Evolutionary conservation across 805 yeast species (phyloP).

Genomic region (Candida oleophila): DNA sequence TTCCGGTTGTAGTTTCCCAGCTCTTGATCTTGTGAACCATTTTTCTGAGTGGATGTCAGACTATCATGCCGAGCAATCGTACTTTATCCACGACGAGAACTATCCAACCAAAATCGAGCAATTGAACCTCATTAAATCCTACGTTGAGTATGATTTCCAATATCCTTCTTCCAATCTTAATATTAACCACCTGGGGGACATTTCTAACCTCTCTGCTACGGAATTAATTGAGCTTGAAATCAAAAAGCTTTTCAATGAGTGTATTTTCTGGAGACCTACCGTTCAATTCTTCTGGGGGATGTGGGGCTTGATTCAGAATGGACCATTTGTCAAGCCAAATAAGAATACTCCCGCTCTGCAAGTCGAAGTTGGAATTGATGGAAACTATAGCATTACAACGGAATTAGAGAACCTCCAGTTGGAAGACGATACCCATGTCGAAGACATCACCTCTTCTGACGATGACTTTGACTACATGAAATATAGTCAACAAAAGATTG

Average conservation of each 20-base stretch:
- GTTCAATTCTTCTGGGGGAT: conserved; percentile 80
- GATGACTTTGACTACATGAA: conserved; percentile 78
- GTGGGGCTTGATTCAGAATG: conserved; percentile 90
- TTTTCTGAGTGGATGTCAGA: conserved; percentile 97
- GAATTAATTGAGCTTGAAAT: conserved; percentile 43
- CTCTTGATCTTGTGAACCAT: conserved; percentile 89
- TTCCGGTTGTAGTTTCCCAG: conserved; percentile 86
- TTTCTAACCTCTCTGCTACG: conserved; percentile 12
- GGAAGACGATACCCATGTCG: conserved; percentile 16
- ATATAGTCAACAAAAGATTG: conserved; percentile 74
- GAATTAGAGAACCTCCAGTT: conserved; percentile 43
- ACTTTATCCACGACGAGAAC: conserved; percentile 50
- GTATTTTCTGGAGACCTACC: conserved; percentile 75
- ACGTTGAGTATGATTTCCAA: conserved; percentile 60
- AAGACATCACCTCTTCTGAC: conserved; percentile 37
- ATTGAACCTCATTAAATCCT: conserved; percentile 70
- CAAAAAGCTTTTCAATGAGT: conserved; percentile 59
- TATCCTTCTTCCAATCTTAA: conserved; percentile 32
- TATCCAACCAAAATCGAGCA: conserved; percentile 74
- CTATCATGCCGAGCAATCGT: conserved; percentile 59
- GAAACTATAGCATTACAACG: conserved; percentile 39
- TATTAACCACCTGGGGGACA: conserved; percentile 6
- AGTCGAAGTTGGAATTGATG: conserved; percentile 38
- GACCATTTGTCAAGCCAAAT: conserved; percentile 23
- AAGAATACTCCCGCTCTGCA: conserved; percentile 10